phyloP scores from a whole-genome alignment of 2,329 filamentous ascomycete species.

The Fusarium odoratissimum region DNA sequence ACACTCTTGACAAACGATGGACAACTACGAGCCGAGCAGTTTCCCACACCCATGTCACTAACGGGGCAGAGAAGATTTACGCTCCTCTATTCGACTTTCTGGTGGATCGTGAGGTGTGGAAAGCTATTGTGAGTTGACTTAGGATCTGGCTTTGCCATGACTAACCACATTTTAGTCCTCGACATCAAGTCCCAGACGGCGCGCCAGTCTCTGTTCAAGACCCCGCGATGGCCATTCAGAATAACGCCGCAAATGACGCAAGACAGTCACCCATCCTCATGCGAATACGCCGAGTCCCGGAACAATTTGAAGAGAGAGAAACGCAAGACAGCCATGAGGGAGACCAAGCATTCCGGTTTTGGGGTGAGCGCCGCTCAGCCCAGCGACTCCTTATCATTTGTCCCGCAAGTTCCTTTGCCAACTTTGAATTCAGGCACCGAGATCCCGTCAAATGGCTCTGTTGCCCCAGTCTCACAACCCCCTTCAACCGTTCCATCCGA shows the following conservation, averaged over 20 bases:
- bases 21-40: accelerated
- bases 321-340: not conserved
- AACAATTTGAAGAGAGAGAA: accelerated
- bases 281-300: not conserved
- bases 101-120: not conserved
- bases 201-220: accelerated
- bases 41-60: accelerated
- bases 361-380: not conserved
- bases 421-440: not conserved
- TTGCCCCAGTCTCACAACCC: too few species aligned
- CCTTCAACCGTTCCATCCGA: too few species aligned
- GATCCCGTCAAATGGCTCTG: too few species aligned
- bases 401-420: not conserved
- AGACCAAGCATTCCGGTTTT: not conserved
- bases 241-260: not conserved
- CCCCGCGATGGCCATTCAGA: not conserved
- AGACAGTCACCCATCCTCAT: not conserved
- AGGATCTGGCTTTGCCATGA: not conserved
- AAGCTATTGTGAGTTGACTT: not conserved
- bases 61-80: accelerated
- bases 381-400: not conserved
- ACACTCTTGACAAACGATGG: accelerated
- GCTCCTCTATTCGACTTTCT: not conserved
- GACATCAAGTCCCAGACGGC: not conserved
- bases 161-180: not conserved